Base-by-base conservation (phyloP, 1,284 basidiomycete genomes). In the Melampsora abietis-canadensis region DNA sequence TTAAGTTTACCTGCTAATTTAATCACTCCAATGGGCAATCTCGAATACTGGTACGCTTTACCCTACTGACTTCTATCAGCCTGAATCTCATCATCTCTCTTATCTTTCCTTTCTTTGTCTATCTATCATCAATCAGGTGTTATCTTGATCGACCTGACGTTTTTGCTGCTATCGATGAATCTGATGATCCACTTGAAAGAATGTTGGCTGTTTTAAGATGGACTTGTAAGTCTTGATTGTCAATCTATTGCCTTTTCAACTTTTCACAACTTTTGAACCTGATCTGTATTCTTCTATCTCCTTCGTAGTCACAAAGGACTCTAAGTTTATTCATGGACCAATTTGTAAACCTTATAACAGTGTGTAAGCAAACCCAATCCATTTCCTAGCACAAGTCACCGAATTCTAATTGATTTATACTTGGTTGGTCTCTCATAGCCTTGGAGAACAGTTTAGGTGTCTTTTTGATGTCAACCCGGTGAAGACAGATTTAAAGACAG, bases 291-390 rank as follows among this genome's bases (percentile, higher is more conserved):
- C 46, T 31, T 17, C 21, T 61, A 14, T 46, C 7, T 30, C 15
- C 17, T 27, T 10, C 12, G 7, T 27, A 77, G 74, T 94, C 82
- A 91, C 92, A 67, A 97, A 97, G 82, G 94, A 98, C 81, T 89
- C 96, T 81, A 96, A 95, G 84, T 95, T 93, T 79, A 86, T 96
- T 75, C 68, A 70, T 63, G 68, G 68, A 15, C 68, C 68, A 14
- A 37, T 70, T 19, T 70, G 68, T 54, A 70, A 70, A 34, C 68
- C 68, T 12, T 70, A 70, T 34, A 70, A 70, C 44, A 70, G 68
- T 51, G 68, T 70, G 90, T 91, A 79, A 80, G 89, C 86, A 27
- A 27, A 44, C 64, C 17, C 34, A 19, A 62, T 54, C 10, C 8
- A 48, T 64, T 15, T 27, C 64, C 31, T 48, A 19, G 47, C 37